Evolutionary conservation across 108 stramenopile species (phyloP).

Genomic region (Pseudonitzschia delicatissima): DNA sequence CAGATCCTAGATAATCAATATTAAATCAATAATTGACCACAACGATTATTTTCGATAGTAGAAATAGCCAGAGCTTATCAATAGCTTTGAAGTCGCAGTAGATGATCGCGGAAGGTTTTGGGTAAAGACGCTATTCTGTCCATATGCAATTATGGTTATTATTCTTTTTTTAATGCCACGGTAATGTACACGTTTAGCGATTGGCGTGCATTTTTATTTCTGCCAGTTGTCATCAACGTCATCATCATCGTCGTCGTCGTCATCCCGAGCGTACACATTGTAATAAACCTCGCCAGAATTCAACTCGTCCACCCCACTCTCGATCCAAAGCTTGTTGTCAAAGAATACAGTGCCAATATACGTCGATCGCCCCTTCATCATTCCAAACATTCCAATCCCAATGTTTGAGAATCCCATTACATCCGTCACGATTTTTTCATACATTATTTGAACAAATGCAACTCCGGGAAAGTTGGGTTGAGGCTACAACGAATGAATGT

Average conservation of each 20-base stretch:
- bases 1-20: no score
- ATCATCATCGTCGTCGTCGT: constrained; percentile 11
- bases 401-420: constrained; percentile 66
- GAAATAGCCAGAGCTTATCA: no score
- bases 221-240: constrained; percentile 8
- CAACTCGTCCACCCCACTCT: constrained; percentile 40
- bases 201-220: neutral
- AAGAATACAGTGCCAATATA: constrained; percentile 64
- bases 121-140: no score
- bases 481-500: neutral
- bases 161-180: no score
- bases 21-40: no score
- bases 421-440: constrained; percentile 66
- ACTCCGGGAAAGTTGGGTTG: neutral
- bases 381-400: constrained; percentile 63
- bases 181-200: no score
- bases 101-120: no score
- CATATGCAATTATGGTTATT: no score
- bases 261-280: constrained; percentile 37
- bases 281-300: constrained; percentile 14
- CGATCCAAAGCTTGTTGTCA: constrained; percentile 74
- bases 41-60: no score
- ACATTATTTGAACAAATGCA: constrained; percentile 22
- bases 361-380: constrained; percentile 60
- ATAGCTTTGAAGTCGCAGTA: no score